Conservation (phyloP, 805 yeast species). For the Kurtzmaniella cleridarum region DNA sequence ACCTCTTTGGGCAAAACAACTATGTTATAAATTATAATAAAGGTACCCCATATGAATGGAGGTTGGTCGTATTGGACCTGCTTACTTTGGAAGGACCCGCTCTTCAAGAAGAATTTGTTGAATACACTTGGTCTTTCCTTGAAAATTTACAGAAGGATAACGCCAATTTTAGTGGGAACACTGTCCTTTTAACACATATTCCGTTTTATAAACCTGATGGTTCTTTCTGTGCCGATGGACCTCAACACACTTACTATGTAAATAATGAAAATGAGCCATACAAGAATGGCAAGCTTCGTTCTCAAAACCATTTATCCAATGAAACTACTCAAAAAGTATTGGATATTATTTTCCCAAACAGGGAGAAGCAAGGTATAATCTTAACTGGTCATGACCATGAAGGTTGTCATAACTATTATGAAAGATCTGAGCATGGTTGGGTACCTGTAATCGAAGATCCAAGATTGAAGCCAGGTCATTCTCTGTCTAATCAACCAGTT, state of each 20-base stretch:
- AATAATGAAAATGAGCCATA: constrained; percentile 57
- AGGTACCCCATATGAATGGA: constrained; percentile 67
- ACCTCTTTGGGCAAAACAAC: constrained; percentile 79
- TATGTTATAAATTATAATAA: constrained; percentile 68
- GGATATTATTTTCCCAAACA: constrained; percentile 62
- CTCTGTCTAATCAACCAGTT: constrained; percentile 28
- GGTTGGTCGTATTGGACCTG: constrained; percentile 84
- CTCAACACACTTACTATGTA: constrained; percentile 46
- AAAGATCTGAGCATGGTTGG: background rate
- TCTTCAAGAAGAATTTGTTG: constrained; percentile 61
- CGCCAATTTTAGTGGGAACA: constrained; percentile 60
- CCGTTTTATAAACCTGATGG: constrained; percentile 84
- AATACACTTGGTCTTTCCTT: constrained; percentile 70
- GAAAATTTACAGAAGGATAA: constrained; percentile 48
- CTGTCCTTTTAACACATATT: constrained; percentile 80
- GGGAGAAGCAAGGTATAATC: constrained; percentile 66
- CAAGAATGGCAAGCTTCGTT: constrained; percentile 64
- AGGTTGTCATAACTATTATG: constrained; percentile 67
- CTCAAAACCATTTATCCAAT: constrained; percentile 78
- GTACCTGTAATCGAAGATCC: background rate
- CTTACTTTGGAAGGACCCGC: constrained; percentile 89
- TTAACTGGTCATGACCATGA: constrained; percentile 95
- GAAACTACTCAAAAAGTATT: constrained; percentile 65
- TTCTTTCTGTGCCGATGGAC: constrained; percentile 78
- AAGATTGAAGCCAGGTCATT: constrained; percentile 14